These are phyloP conservation scores for Fusarium vanettenii DNA, from an alignment of 2,329 filamentous ascomycete species.

Conservation along the genomic window DNA sequence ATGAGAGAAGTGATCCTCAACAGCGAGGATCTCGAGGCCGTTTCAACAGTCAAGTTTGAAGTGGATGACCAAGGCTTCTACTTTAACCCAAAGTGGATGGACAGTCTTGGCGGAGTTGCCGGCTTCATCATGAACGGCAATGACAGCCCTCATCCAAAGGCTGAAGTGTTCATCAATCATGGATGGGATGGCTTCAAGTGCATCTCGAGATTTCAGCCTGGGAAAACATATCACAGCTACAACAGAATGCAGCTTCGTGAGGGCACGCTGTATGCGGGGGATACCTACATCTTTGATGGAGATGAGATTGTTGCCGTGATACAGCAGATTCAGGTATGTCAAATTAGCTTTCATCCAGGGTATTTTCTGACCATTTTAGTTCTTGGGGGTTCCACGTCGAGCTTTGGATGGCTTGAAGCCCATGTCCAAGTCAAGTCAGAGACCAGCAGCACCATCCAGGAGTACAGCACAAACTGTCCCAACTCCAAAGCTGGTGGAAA, in stretches of 20 bases:
- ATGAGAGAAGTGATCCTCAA: conserved; percentile 69
- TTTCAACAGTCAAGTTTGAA: conserved; percentile 62
- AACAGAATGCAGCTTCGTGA: conserved; percentile 68
- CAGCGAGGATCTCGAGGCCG: conserved; percentile 37
- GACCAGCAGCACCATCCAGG: neutral
- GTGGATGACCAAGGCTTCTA: conserved; percentile 60
- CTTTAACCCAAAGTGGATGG: conserved; percentile 69
- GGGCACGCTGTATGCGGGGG: conserved; percentile 54
- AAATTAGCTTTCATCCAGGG: too few relatives aligned
- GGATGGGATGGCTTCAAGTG: conserved; percentile 68
- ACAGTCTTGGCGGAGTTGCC: conserved; percentile 68
- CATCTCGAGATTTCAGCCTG: conserved; percentile 37
- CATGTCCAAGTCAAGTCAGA: neutral
- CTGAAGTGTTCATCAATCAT: conserved; percentile 70
- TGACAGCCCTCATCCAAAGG: conserved; percentile 58
- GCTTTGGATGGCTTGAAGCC: conserved; percentile 26
- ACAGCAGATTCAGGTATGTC: conserved; percentile 63
- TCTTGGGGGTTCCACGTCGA: conserved; percentile 26
- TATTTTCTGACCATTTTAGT: neutral
- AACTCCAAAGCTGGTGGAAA: neutral
- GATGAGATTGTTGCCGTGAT: conserved; percentile 60
- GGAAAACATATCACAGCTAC: conserved; percentile 65
- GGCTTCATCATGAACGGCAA: conserved; percentile 72
- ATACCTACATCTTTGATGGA: conserved; percentile 68
- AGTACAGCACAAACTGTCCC: neutral